Conservation (phyloP, 2,329 filamentous ascomycete species). For the Fusarium proliferatum region DNA sequence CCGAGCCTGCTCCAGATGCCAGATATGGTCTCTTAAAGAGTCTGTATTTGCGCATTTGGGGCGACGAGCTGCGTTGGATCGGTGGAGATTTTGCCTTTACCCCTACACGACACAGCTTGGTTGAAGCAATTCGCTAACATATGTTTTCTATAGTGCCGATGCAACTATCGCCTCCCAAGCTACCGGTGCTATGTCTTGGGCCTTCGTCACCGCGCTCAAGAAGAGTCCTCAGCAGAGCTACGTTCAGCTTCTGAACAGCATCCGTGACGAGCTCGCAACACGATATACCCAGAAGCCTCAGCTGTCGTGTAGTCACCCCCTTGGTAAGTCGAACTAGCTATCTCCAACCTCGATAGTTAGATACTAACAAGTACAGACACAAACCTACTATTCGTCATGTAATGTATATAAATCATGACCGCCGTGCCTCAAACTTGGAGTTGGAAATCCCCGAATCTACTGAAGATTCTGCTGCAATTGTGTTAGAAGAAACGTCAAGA, state of each 20-base stretch:
- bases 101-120: neutral
- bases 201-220: constrained; percentile 91
- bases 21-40: constrained; percentile 46
- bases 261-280: constrained; percentile 87
- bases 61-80: constrained; percentile 59
- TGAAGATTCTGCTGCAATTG: neutral
- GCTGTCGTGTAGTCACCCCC: constrained; percentile 93
- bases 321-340: constrained; percentile 71
- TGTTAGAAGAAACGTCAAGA: neutral
- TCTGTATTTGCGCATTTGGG: constrained; percentile 56
- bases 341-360: neutral
- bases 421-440: constrained; percentile 25
- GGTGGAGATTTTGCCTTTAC: neutral
- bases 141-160: constrained; percentile 73
- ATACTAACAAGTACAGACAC: constrained; percentile 60
- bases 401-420: constrained; percentile 43
- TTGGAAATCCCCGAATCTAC: constrained; percentile 19
- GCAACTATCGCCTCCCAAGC: constrained; percentile 91
- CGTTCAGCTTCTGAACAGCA: constrained; percentile 94
- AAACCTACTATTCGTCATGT: constrained; percentile 72
- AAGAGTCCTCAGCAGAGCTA: constrained; percentile 99
- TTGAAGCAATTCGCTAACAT: constrained; percentile 26
- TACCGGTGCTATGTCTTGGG: constrained; percentile 98
- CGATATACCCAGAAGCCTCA: constrained; percentile 97
- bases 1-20: constrained; percentile 55